Evolutionary conservation across 2,329 filamentous ascomycete species (phyloP).

Genomic region (Arachnomyces sp.): DNA sequence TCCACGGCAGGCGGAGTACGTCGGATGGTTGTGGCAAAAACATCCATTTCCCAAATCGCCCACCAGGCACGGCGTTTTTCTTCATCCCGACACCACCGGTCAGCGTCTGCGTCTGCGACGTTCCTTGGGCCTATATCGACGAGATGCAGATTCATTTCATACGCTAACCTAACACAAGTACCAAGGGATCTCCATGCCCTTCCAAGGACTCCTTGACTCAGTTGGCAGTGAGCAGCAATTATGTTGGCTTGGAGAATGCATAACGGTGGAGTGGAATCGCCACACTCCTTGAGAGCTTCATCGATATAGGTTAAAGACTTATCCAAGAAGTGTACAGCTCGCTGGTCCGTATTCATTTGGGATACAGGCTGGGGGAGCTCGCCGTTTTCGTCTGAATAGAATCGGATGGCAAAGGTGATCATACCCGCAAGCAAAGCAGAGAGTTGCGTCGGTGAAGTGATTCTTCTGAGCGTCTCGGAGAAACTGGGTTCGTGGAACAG

Average conservation of each 20-base stretch:
- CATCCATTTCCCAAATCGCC: conserved; percentile 40
- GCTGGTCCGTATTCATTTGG: background rate
- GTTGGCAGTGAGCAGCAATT: conserved; percentile 27
- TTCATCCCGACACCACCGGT: conserved; percentile 23
- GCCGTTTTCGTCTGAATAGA: conserved; percentile 7
- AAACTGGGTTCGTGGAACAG: conserved; percentile 25
- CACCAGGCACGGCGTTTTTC: conserved; percentile 34
- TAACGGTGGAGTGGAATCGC: conserved; percentile 26
- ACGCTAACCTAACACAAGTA: conserved; percentile 23
- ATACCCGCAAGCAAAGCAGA: conserved; percentile 26
- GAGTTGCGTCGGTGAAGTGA: conserved; percentile 12
- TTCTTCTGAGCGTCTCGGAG: conserved; percentile 15
- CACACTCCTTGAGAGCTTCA: conserved; percentile 23
- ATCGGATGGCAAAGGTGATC: conserved; percentile 21
- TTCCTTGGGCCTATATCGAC: conserved; percentile 12
- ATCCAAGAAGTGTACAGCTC: conserved; percentile 13
- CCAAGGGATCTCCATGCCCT: conserved; percentile 30
- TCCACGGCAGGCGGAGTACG: conserved; percentile 30
- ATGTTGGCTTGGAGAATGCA: conserved; percentile 31
- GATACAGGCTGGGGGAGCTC: conserved; percentile 2
- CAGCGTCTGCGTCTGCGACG: conserved; percentile 5
- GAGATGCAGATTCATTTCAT: conserved; percentile 30
- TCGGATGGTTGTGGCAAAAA: conserved; percentile 35
- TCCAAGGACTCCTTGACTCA: conserved; percentile 29
- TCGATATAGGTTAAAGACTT: conserved; percentile 20